phyloP scores from a whole-genome alignment of 2,329 filamentous ascomycete species.

The Penicillium psychrosexuale region DNA sequence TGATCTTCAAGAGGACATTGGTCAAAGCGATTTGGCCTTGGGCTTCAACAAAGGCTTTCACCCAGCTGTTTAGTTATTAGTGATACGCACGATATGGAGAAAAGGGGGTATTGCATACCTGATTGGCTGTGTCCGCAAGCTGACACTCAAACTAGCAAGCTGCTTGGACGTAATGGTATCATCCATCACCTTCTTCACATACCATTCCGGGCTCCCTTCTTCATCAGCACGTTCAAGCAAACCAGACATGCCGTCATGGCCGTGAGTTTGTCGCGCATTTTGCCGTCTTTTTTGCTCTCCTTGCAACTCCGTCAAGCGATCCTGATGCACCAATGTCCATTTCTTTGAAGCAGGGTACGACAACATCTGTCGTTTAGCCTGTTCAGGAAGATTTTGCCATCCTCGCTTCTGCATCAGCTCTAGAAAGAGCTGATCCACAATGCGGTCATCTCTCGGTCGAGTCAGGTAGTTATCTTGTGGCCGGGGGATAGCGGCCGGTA shows the following conservation, averaged over 20 bases:
- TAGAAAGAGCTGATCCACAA: slow-evolving; percentile 88
- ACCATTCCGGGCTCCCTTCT: slow-evolving; percentile 96
- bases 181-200: slow-evolving; percentile 94
- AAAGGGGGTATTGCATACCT: slow-evolving; percentile 43
- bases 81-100: neutral
- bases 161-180: slow-evolving; percentile 90
- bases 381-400: slow-evolving; percentile 94
- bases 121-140: slow-evolving; percentile 91
- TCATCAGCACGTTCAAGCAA: slow-evolving; percentile 80
- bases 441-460: slow-evolving; percentile 56
- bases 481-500: slow-evolving; percentile 30
- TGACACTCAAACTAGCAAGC: slow-evolving; percentile 88
- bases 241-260: slow-evolving; percentile 61
- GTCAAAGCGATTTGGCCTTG: slow-evolving; percentile 96
- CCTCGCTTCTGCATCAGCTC: slow-evolving; percentile 96
- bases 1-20: slow-evolving; percentile 89
- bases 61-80: slow-evolving; percentile 61
- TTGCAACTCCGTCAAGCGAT: slow-evolving; percentile 88
- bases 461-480: slow-evolving; percentile 42
- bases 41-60: slow-evolving; percentile 92
- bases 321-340: slow-evolving; percentile 95
- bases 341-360: slow-evolving; percentile 93
- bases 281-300: slow-evolving; percentile 85
- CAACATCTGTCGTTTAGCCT: slow-evolving; percentile 92
- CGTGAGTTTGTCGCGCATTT: slow-evolving; percentile 67